Conservation (phyloP, 345 rosid genomes). For the Orychophragmus violaceus region DNA sequence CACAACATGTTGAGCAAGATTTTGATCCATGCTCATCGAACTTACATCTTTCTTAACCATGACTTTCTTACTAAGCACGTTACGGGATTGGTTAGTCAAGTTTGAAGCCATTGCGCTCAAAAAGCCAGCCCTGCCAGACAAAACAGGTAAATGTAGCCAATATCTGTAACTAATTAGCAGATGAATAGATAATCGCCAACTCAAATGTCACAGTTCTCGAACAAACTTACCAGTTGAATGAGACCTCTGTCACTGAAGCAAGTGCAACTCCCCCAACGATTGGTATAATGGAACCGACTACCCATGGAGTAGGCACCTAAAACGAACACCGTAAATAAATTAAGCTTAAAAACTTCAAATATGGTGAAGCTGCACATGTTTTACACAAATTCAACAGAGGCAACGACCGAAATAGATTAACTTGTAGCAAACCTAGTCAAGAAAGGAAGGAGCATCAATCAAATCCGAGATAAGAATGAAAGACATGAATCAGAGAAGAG, state of each 20-base stretch:
- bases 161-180: background rate
- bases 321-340: background rate
- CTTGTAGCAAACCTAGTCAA: background rate
- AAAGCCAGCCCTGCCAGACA: conserved; percentile 66
- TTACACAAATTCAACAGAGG: background rate
- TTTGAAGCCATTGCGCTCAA: conserved; percentile 94
- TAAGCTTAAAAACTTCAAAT: background rate
- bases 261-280: conserved; percentile 95
- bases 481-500: background rate
- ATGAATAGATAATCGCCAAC: background rate
- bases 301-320: conserved; percentile 79
- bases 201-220: background rate
- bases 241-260: conserved; percentile 87
- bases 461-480: background rate
- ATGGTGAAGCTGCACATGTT: background rate
- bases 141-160: background rate
- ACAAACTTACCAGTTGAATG: conserved; percentile 78
- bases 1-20: background rate
- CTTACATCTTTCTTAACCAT: conserved; percentile 95
- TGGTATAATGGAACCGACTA: conserved; percentile 80
- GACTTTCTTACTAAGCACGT: conserved; percentile 88
- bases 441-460: background rate
- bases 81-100: conserved; percentile 79
- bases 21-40: background rate
- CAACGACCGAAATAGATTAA: background rate